A percentile compares a stretch with the other conserved stretches of the same genome.
Evolutionary conservation across 768 basidiomycete genomes (phyloP).

Genomic region (Suillus alpinus): DNA sequence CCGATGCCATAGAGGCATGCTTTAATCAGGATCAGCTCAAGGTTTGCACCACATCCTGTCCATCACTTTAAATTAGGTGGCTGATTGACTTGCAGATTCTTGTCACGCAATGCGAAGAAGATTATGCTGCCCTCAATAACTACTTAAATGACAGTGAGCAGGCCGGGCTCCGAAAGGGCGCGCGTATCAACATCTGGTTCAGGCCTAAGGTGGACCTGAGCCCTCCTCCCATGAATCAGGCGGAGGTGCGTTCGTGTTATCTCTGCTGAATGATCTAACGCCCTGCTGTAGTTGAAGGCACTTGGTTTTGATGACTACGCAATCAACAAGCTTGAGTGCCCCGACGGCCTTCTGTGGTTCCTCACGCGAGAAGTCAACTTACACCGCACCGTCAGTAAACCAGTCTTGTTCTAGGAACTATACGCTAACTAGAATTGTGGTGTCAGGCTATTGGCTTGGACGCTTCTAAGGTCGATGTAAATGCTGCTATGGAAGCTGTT

Average conservation of each 20-base stretch:
- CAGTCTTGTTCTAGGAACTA: neutral
- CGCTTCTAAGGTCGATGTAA: conserved; percentile 46
- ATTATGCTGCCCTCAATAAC: conserved; percentile 69
- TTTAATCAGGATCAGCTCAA: conserved; percentile 58
- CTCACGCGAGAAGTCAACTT: conserved; percentile 60
- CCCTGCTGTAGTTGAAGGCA: conserved; percentile 44
- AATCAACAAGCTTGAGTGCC: conserved; percentile 76
- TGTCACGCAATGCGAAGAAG: conserved; percentile 79
- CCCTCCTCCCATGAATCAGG: conserved; percentile 53
- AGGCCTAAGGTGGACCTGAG: conserved; percentile 38
- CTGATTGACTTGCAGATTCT: conserved; percentile 56
- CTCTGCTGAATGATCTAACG: conserved; percentile 1
- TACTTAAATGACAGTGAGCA: conserved; percentile 62
- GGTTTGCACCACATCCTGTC: conserved; percentile 39
- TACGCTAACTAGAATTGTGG: neutral
- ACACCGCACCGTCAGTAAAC: conserved; percentile 64
- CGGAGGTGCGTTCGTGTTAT: conserved; percentile 48
- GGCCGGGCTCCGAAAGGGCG: conserved; percentile 47
- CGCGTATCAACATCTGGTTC: conserved; percentile 67
- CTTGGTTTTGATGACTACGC: conserved; percentile 82
- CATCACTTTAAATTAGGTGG: neutral
- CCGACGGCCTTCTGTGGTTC: conserved; percentile 71
- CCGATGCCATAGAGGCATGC: conserved; percentile 71
- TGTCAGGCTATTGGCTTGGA: conserved; percentile 63
- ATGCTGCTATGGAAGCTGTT: conserved; percentile 58